Conservation (phyloP, 177 flowering plant genomes). For the Vitis hybrid region DNA sequence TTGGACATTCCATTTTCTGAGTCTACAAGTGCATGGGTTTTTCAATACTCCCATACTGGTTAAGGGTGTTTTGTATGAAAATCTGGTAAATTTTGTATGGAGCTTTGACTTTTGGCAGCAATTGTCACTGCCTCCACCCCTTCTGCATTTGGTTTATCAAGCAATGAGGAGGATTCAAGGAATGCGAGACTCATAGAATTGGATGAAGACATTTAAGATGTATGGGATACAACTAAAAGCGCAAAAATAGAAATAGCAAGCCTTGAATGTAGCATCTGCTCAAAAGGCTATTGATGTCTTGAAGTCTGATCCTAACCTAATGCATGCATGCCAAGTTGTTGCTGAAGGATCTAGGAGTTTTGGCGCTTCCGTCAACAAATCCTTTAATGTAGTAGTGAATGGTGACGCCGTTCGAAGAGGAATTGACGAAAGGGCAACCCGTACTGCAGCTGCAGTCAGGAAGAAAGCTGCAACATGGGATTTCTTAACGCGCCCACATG, state of each 20-base stretch:
- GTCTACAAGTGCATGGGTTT: too few relatives aligned
- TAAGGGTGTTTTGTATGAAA: too few relatives aligned
- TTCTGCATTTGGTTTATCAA: too few relatives aligned
- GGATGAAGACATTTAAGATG: conserved; percentile 95
- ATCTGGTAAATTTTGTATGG: too few relatives aligned
- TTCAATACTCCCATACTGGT: too few relatives aligned
- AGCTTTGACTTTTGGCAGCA: too few relatives aligned
- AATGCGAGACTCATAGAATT: conserved; percentile 84
- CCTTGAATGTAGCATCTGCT: conserved; percentile 35
- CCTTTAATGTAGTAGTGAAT: conserved; percentile 47
- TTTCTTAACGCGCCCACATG: conserved; percentile 60
- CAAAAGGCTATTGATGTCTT: conserved; percentile 51
- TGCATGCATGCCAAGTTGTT: conserved; percentile 80
- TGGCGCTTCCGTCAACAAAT: conserved; percentile 39
- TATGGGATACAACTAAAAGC: conserved; percentile 84
- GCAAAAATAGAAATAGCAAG: conserved; percentile 90
- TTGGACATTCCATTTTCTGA: too few relatives aligned
- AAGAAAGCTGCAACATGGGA: conserved; percentile 91
- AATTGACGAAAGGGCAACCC: conserved; percentile 83
- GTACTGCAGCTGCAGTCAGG: conserved; percentile 78
- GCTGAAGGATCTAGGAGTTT: conserved; percentile 56
- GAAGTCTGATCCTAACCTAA: conserved; percentile 78
- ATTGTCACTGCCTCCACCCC: too few relatives aligned
- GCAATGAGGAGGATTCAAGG: conserved; percentile 53
- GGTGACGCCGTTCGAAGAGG: conserved; percentile 71